These are phyloP conservation scores for Xerocomus alliaceus DNA, from an alignment of 1,284 basidiomycete genomes.

Conservation along the genomic window DNA sequence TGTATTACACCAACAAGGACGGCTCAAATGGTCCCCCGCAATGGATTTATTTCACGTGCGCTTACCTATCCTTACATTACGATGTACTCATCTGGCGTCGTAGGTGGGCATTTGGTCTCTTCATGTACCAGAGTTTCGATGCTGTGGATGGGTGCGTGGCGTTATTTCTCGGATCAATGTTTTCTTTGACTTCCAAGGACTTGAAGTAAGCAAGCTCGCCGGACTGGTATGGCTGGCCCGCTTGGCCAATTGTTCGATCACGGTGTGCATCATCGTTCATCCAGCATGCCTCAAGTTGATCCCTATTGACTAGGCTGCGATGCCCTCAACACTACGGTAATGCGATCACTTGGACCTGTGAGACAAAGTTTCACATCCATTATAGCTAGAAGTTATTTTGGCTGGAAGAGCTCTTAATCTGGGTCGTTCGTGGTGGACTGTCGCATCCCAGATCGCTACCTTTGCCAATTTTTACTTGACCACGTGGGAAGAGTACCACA, in stretches of 20 bases:
- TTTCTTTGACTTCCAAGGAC: not conserved
- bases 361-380: not conserved
- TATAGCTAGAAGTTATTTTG: conserved; percentile 84
- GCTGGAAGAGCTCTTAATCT: conserved; percentile 87
- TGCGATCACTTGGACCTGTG: conserved; percentile 24
- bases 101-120: conserved; percentile 90
- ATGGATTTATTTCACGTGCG: conserved; percentile 88
- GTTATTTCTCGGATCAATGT: not conserved
- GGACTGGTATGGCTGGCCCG: conserved; percentile 95
- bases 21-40: conserved; percentile 69
- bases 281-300: not conserved
- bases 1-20: conserved; percentile 72
- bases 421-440: conserved; percentile 95
- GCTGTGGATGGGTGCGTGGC: conserved; percentile 80
- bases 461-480: conserved; percentile 95
- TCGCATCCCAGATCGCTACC: conserved; percentile 85
- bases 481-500: conserved; percentile 99
- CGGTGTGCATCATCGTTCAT: conserved; percentile 54
- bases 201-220: conserved; percentile 89
- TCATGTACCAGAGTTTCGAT: conserved; percentile 91
- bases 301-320: conserved; percentile 68
- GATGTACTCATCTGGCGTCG: conserved; percentile 6
- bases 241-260: conserved; percentile 98
- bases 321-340: conserved; percentile 92
- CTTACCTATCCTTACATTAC: conserved; percentile 13